phyloP scores from a whole-genome alignment of 148 eudicot genomes.

The Vaccinium macrocarpon region DNA sequence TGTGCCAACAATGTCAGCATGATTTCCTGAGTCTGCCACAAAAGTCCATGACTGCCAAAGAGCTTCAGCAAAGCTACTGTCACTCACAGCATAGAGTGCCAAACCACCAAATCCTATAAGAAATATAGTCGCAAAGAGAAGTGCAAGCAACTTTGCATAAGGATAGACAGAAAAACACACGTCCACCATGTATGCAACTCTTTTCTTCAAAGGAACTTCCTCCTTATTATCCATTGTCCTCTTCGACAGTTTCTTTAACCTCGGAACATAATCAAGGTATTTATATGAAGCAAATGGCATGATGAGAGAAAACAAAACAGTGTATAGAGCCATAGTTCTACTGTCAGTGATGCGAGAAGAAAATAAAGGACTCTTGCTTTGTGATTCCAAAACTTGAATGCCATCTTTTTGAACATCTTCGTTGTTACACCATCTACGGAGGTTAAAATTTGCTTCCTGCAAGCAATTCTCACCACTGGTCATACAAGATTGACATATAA shows the following conservation, averaged over 20 bases:
- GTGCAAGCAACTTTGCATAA: slow-evolving; percentile 91
- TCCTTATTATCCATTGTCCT: slow-evolving; percentile 49
- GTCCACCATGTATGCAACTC: slow-evolving; percentile 84
- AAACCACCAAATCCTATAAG: slow-evolving; percentile 90
- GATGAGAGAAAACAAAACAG: slow-evolving; percentile 53
- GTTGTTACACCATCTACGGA: slow-evolving; percentile 36
- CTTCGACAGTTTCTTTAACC: slow-evolving; percentile 42
- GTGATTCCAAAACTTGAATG: slow-evolving; percentile 25
- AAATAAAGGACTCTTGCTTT: slow-evolving; percentile 29
- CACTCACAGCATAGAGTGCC: slow-evolving; percentile 81
- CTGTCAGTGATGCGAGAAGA: slow-evolving; percentile 31
- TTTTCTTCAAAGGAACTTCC: slow-evolving; percentile 79
- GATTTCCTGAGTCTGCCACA: slow-evolving; percentile 92
- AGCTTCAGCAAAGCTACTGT: slow-evolving; percentile 73
- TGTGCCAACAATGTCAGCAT: slow-evolving; percentile 84
- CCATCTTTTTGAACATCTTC: slow-evolving; percentile 26
- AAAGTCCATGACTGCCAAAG: slow-evolving; percentile 96
- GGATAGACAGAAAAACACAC: slow-evolving; percentile 93
- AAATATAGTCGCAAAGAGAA: slow-evolving; percentile 77
- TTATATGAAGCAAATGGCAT: slow-evolving; percentile 70
- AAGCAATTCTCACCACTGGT: slow-evolving; percentile 21
- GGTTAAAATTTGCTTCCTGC: slow-evolving; percentile 63
- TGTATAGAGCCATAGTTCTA: slow-evolving; percentile 54
- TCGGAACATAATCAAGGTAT: slow-evolving; percentile 63
- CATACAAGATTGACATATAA: neutral